Evolutionary conservation across 768 basidiomycete genomes (phyloP), one percentile per base, ranked within the genome.

Genomic region (Panellus pusillus): DNA sequence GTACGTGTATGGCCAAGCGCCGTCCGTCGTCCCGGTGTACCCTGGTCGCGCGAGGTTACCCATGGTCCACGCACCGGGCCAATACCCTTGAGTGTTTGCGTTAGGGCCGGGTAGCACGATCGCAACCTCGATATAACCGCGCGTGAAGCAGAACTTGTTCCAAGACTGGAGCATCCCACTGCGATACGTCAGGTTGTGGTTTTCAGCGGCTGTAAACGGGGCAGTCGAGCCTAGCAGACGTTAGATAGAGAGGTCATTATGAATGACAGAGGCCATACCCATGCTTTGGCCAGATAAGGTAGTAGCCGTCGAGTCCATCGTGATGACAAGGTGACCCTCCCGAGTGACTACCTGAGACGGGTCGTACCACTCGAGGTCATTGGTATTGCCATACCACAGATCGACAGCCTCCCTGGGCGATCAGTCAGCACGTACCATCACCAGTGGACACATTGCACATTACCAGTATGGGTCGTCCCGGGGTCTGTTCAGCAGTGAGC

Each of bases 51-150:
- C 92, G 5, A 94, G 77, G 65, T 94, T 96, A 2, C 92, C 92
- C 85, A 89, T 88, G 17, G 88, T 90, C 92, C 92, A 93, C 2
- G 80, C 81, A 60, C 88, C 91, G 35, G 90, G 91, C 91, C 89
- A 92, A 60, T 79, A 81, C 27, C 79, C 79, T 55, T 67, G 60
- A 3, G 83, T 77, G 55, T 75, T 69, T 49, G 78, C 74, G 57
- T 81, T 72, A 6, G 81, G 76, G 0, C 86, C 87, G 0, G 87
- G 86, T 5, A 89, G 70, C 0, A 75, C 74, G 9, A 84, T 72
- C 3, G 73, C 65, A 15, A 87, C 82, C 72, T 93, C 92, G 55
- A 93, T 80, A 69, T 88, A 88, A 5, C 91, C 91, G 24, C 79
- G 80, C 27, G 87, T 83, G 64, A 91, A 92, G 68, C 89, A 93